A percentile compares a stretch with the other conserved stretches of the same genome.
These are phyloP conservation scores for Phytophthora kernoviae DNA, from an alignment of 352 stramenopile genomes.

Conservation along the genomic window DNA sequence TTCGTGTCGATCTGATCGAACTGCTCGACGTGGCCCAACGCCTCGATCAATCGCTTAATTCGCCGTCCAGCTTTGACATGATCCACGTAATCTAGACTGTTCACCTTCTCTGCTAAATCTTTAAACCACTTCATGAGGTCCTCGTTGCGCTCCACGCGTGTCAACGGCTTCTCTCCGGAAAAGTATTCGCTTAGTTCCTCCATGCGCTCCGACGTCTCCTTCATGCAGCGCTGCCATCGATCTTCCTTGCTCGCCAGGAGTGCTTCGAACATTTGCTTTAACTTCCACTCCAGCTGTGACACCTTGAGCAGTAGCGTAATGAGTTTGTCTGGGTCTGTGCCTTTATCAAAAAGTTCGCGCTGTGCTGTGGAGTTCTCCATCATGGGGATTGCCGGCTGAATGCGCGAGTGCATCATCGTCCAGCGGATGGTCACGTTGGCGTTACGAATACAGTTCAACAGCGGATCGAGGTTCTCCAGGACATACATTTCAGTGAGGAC, in stretches of 20 bases:
- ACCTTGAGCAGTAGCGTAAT: slow-evolving; percentile 93
- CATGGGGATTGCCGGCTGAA: slow-evolving; percentile 85
- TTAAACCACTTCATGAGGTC: slow-evolving; percentile 94
- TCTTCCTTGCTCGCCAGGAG: slow-evolving; percentile 91
- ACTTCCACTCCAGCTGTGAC: slow-evolving; percentile 94
- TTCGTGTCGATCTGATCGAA: slow-evolving; percentile 97
- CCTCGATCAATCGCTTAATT: slow-evolving; percentile 94
- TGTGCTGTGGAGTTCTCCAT: slow-evolving; percentile 86
- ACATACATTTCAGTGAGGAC: slow-evolving; percentile 94
- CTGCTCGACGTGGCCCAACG: slow-evolving; percentile 94
- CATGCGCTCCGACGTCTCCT: slow-evolving; percentile 91
- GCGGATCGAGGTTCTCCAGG: slow-evolving; percentile 89
- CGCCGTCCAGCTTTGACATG: slow-evolving; percentile 93
- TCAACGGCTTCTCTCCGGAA: slow-evolving; percentile 92
- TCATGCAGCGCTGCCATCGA: slow-evolving; percentile 91
- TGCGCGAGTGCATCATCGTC: slow-evolving; percentile 94
- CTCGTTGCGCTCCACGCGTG: slow-evolving; percentile 93
- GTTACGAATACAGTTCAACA: slow-evolving; percentile 92
- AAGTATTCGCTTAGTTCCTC: slow-evolving; percentile 94
- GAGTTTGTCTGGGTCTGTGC: slow-evolving; percentile 83
- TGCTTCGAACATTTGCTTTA: slow-evolving; percentile 93
- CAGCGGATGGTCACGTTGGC: slow-evolving; percentile 94
- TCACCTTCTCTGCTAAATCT: slow-evolving; percentile 90
- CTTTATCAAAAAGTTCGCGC: slow-evolving; percentile 83
- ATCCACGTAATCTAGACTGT: slow-evolving; percentile 90